Evolutionary conservation across 2,329 filamentous ascomycete genomes (phyloP).

Genomic region (Teratosphaeria epicoccoides): DNA sequence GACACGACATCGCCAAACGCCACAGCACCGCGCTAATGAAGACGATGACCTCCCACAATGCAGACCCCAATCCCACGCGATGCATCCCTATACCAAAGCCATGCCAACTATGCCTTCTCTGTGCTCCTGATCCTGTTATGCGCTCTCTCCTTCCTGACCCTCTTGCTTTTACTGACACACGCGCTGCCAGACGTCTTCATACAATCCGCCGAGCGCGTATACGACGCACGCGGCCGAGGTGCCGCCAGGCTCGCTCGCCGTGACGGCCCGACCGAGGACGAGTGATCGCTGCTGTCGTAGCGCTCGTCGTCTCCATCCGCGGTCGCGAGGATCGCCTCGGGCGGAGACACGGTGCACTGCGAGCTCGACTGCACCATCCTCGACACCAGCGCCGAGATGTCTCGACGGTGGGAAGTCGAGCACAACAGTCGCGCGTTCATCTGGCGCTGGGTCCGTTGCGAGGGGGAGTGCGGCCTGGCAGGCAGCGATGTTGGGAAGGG

Average conservation of each 20-base stretch:
- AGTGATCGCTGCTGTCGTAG: conserved; percentile 11
- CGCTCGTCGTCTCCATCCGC: conserved; percentile 15
- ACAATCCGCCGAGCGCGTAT: conserved; percentile 15
- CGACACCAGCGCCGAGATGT: conserved; percentile 33
- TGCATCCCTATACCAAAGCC: conserved; percentile 1
- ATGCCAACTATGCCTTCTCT: conserved; percentile 6
- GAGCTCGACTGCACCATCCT: conserved; percentile 32
- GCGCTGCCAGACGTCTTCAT: conserved; percentile 11
- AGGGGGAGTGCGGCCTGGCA: conserved; percentile 23
- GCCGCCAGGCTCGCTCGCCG: conserved; percentile 13
- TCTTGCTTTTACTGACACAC: conserved; percentile 18
- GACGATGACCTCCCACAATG: background rate
- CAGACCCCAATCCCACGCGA: background rate
- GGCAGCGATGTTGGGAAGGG: conserved; percentile 1
- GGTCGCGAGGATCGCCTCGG: background rate
- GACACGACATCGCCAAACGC: background rate
- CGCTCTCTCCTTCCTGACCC: conserved; percentile 13
- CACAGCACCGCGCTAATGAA: background rate
- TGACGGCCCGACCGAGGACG: conserved; percentile 8
- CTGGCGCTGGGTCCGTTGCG: conserved; percentile 31
- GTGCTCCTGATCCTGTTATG: conserved; percentile 11
- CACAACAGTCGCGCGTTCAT: conserved; percentile 32
- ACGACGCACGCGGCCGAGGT: conserved; percentile 7
- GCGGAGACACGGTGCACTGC: conserved; percentile 28
- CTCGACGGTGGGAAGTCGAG: conserved; percentile 28